Evolutionary conservation across 2,329 filamentous ascomycete species (phyloP).

Genomic region (Pseudogymnoascus sp.): DNA sequence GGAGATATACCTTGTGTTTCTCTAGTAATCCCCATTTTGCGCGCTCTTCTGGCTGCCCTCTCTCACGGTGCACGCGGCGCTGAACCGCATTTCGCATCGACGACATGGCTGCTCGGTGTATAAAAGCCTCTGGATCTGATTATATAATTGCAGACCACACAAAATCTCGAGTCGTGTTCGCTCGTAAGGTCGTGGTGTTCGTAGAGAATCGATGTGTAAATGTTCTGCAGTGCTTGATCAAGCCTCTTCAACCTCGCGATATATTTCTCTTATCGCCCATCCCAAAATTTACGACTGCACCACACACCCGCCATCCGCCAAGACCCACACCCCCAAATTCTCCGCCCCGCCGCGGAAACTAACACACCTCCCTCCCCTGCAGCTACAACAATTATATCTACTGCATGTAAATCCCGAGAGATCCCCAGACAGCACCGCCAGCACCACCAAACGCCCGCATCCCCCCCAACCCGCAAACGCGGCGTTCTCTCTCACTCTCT

Average conservation of each 20-base stretch:
- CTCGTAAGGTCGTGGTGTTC: not conserved
- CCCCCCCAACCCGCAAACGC: not conserved
- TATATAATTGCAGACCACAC: too few species aligned
- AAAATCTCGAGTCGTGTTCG: not conserved
- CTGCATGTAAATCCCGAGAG: not conserved
- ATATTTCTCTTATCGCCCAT: constrained; percentile 6
- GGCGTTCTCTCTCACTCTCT: not conserved
- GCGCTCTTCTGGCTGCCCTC: constrained; percentile 77
- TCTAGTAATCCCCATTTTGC: constrained; percentile 85
- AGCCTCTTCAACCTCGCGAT: not conserved
- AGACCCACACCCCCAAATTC: constrained; percentile 3
- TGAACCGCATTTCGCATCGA: constrained; percentile 60
- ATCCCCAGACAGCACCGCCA: not conserved
- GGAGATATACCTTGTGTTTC: constrained; percentile 69
- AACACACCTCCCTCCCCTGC: not conserved
- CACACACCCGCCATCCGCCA: not conserved
- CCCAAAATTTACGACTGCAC: not conserved
- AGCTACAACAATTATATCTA: constrained; percentile 3
- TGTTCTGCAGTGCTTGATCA: not conserved
- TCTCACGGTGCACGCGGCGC: constrained; percentile 80
- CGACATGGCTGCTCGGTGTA: constrained; percentile 36
- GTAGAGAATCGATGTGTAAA: not conserved
- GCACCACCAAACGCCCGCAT: not conserved
- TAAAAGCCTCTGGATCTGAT: too few species aligned
- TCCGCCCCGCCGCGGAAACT: constrained; percentile 6